A percentile compares a stretch with the other conserved stretches of the same genome.
phyloP scores from a whole-genome alignment of 2,329 filamentous ascomycete species.

The Exophiala oligosperma region DNA sequence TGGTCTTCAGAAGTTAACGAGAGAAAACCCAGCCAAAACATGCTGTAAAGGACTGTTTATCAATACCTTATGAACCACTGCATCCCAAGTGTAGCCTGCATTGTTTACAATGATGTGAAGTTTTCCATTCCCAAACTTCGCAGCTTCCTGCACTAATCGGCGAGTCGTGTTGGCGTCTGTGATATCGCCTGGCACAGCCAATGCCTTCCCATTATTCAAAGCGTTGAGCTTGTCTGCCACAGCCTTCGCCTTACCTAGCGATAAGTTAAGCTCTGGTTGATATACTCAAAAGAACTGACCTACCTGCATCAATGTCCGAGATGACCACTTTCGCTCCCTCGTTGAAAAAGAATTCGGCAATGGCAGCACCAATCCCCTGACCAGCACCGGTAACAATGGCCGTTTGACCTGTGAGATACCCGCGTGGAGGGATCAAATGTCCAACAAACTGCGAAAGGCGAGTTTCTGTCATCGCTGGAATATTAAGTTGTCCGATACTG shows the following conservation, averaged over 20 bases:
- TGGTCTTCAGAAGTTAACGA: slow-evolving; percentile 32
- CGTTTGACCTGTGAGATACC: too few relatives aligned
- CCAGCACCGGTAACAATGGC: slow-evolving; percentile 71
- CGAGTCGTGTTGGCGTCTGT: slow-evolving; percentile 69
- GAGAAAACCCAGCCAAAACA: too few relatives aligned
- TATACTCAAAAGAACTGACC: too few relatives aligned
- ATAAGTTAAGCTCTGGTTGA: too few relatives aligned
- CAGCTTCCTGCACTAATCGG: slow-evolving; percentile 68
- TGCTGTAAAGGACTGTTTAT: too few relatives aligned
- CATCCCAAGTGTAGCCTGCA: slow-evolving; percentile 90
- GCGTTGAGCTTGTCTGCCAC: slow-evolving; percentile 71
- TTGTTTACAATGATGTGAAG: slow-evolving; percentile 92
- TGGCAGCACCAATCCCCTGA: slow-evolving; percentile 85
- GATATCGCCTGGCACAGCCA: slow-evolving; percentile 76
- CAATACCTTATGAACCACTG: slow-evolving; percentile 73
- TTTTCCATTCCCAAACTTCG: slow-evolving; percentile 80
- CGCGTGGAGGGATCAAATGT: too few relatives aligned
- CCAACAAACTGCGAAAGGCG: too few relatives aligned
- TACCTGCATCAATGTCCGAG: slow-evolving; percentile 73
- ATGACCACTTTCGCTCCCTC: slow-evolving; percentile 84
- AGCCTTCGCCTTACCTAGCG: slow-evolving; percentile 59
- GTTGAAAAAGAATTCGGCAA: slow-evolving; percentile 78
- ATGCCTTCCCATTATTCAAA: slow-evolving; percentile 61
- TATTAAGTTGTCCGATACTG: too few relatives aligned
- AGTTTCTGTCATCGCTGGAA: too few relatives aligned